Conservation (phyloP, 164 flowering plant species). For the Dillenia suffruticosa region DNA sequence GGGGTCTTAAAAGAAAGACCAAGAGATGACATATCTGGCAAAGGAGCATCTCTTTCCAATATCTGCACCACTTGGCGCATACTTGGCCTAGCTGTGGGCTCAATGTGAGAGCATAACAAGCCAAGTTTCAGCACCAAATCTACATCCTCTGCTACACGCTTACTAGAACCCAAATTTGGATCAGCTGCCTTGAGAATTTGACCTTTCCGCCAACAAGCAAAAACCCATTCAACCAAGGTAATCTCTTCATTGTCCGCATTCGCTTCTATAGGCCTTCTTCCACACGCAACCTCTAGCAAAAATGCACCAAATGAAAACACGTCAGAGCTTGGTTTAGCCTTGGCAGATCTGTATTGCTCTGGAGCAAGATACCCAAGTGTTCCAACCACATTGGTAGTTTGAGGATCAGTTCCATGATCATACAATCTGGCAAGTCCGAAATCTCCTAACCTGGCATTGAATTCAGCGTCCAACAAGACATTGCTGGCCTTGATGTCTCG, state of each 20-base stretch:
- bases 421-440: slow-evolving; percentile 27
- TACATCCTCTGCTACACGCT: slow-evolving; percentile 17
- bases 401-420: slow-evolving; percentile 20
- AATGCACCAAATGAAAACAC: slow-evolving; percentile 34
- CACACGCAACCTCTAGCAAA: slow-evolving; percentile 31
- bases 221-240: slow-evolving; percentile 23
- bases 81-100: slow-evolving; percentile 16
- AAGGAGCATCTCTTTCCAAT: slow-evolving; percentile 20
- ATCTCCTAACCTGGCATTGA: slow-evolving; percentile 30
- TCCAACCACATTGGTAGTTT: slow-evolving; percentile 29
- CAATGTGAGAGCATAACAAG: slow-evolving; percentile 20
- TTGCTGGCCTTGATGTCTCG: slow-evolving; percentile 36
- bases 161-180: slow-evolving; percentile 11
- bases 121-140: slow-evolving; percentile 21
- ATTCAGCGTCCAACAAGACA: slow-evolving; percentile 25
- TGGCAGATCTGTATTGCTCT: slow-evolving; percentile 24
- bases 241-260: slow-evolving; percentile 14
- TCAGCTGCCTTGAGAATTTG: slow-evolving; percentile 16
- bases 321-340: slow-evolving; percentile 23
- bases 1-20: neutral
- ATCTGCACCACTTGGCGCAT: slow-evolving; percentile 30
- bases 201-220: slow-evolving; percentile 20
- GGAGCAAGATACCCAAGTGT: slow-evolving; percentile 35
- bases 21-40: slow-evolving; percentile 9
- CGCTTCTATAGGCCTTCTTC: slow-evolving; percentile 25